Evolutionary conservation across 75 land plant genomes (phyloP).

Genomic region (Gnetum montanum): DNA sequence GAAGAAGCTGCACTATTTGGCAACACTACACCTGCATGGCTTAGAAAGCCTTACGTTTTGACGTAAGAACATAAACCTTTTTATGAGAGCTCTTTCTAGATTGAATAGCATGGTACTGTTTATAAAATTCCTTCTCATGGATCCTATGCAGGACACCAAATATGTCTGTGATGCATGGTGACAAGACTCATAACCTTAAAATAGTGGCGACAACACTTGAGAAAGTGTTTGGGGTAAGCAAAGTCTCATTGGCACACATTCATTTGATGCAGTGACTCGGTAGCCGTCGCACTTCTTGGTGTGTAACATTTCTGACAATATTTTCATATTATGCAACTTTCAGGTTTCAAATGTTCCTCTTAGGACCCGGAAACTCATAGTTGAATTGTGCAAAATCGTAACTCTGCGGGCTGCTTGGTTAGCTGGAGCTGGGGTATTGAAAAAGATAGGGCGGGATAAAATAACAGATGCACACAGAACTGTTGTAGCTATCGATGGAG

Average conservation of each 20-base stretch:
- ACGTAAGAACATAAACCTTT: too few relatives aligned
- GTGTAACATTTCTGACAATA: too few relatives aligned
- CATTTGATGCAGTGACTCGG: too few relatives aligned
- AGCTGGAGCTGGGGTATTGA: slow-evolving; percentile 75
- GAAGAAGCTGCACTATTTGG: slow-evolving; percentile 67
- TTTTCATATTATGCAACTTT: too few relatives aligned
- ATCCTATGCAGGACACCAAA: slow-evolving; percentile 74
- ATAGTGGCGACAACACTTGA: slow-evolving; percentile 43
- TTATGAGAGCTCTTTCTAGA: too few relatives aligned
- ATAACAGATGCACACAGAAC: slow-evolving; percentile 27
- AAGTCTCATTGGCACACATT: too few relatives aligned
- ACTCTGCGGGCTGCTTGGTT: slow-evolving; percentile 71
- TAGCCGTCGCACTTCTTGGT: too few relatives aligned
- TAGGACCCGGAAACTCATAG: slow-evolving; percentile 39
- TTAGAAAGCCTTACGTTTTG: too few relatives aligned
- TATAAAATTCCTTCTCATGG: too few relatives aligned
- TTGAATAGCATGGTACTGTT: too few relatives aligned
- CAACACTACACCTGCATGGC: slow-evolving; percentile 30
- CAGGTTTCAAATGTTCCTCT: slow-evolving; percentile 50
- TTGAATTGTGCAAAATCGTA: slow-evolving; percentile 55
- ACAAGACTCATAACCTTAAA: slow-evolving; percentile 48
- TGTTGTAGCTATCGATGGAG: slow-evolving; percentile 87
- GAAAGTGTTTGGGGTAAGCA: slow-evolving; percentile 57
- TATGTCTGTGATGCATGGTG: slow-evolving; percentile 71
- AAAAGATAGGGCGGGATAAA: slow-evolving; percentile 56